Evolutionary conservation across 1,284 basidiomycete genomes (phyloP), one percentile per base, ranked within the genome.

Genomic region (Sparassis latifolia): DNA sequence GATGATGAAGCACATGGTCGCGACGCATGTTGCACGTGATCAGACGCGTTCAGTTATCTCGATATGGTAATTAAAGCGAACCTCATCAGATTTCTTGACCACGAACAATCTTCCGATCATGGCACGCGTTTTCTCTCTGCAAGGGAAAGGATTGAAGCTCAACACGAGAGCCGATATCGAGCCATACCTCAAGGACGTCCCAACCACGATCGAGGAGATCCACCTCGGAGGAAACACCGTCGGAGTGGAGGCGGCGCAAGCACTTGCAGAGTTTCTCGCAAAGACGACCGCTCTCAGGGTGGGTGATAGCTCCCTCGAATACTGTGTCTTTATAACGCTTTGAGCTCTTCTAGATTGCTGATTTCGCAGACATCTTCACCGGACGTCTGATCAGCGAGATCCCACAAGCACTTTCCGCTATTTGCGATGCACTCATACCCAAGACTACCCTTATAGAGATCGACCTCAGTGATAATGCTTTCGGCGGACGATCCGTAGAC

Each of bases 321-420:
- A 47, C 48, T 47, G 42, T 47, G 50, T 41, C 32, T 27, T 43
- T 33, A 42, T 50, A 48, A 42, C 42, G 45, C 37, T 45, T 48
- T 12, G 10, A 4, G 4, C 31, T 44, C 5, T 9, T 42, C 35
- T 62, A 97, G 94, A 74, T 97, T 50, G 96, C 93, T 58, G 88
- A 98, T 74, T 90, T 98, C 59, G 90, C 93, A 44, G 97, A 98
- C 72, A 96, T 99, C 71, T 99, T 99, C 73, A 98, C 96, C 7
- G 92, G 95, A 46, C 88, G 97, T 53, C 79, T 97, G 59, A 98
- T 98, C 73, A 79, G 84, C 54, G 96, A 99, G 71, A 98, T 99
- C 65, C 97, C 97, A 3, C 81, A 77, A 59, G 91, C 96, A 2
- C 83, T 99, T 42, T 79, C 84, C 38, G 88, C 92, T 33, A 82